Conservation (phyloP, 2,329 filamentous ascomycete genomes). For the Peltaster fructicola region DNA sequence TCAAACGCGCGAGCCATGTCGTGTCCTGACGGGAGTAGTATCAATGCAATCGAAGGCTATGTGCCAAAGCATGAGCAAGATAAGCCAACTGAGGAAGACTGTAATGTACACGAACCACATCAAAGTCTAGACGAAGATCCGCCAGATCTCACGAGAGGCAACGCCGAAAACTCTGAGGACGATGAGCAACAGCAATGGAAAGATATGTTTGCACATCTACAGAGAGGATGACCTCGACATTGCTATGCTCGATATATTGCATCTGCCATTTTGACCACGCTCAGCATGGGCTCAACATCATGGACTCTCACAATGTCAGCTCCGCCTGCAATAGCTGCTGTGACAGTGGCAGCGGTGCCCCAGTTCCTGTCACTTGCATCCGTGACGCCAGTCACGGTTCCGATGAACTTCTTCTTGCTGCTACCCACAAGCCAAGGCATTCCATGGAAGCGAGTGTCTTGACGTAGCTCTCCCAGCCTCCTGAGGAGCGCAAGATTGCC, state of each 20-base stretch:
- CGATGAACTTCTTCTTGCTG: constrained; percentile 81
- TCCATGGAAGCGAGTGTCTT: constrained; percentile 39
- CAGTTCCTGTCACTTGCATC: constrained; percentile 53
- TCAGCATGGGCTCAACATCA: constrained; percentile 70
- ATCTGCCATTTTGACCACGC: constrained; percentile 76
- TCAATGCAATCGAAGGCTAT: constrained; percentile 15
- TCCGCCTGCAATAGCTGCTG: constrained; percentile 68
- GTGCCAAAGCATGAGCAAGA: too few relatives aligned
- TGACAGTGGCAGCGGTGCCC: constrained; percentile 79
- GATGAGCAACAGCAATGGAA: constrained; percentile 5
- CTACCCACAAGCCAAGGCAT: constrained; percentile 81
- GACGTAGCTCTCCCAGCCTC: neutral
- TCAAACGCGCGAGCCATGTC: constrained; percentile 6
- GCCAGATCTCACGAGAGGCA: too few relatives aligned
- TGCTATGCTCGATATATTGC: constrained; percentile 49
- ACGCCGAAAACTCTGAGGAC: constrained; percentile 1
- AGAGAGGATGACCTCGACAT: too few relatives aligned
- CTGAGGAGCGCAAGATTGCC: constrained; percentile 67
- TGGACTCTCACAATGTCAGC: constrained; percentile 88
- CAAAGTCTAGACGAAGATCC: too few relatives aligned
- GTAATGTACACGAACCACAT: too few relatives aligned
- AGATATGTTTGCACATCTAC: constrained; percentile 4
- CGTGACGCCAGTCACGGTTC: constrained; percentile 57
- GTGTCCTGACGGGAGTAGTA: constrained; percentile 1
- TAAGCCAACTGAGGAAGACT: too few relatives aligned